phyloP scores from a whole-genome alignment of 768 basidiomycete genomes.

The Scleroderma citrinum region DNA sequence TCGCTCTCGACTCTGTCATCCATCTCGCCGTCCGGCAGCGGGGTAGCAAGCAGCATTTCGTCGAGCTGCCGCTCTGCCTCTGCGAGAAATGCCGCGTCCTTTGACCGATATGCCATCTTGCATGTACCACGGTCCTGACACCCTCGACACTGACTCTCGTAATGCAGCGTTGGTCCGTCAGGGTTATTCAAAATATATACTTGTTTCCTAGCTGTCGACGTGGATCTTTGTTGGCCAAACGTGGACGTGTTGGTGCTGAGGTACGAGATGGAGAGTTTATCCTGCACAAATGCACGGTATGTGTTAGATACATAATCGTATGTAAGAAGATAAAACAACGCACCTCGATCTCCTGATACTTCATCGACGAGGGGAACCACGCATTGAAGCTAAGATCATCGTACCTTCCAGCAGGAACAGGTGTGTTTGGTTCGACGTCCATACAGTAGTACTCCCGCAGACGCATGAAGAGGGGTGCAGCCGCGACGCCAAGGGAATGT shows the following conservation, averaged over 20 bases:
- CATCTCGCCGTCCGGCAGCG: constrained; percentile 20
- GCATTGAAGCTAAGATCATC: constrained; percentile 38
- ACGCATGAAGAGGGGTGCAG: constrained; percentile 53
- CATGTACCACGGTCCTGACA: constrained; percentile 22
- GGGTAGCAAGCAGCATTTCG: constrained; percentile 7
- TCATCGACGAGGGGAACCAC: constrained; percentile 30
- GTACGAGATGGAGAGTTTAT: not conserved
- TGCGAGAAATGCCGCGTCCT: constrained; percentile 22
- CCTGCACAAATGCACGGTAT: too few species aligned
- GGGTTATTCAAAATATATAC: constrained; percentile 39
- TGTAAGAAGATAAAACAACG: too few species aligned
- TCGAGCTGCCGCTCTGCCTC: constrained; percentile 2
- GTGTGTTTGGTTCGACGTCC: constrained; percentile 32
- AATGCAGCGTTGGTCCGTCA: constrained; percentile 37
- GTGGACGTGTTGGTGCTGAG: constrained; percentile 1
- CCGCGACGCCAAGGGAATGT: constrained; percentile 29
- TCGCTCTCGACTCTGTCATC: constrained; percentile 15
- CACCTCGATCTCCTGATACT: constrained; percentile 19
- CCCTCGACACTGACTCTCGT: constrained; percentile 33
- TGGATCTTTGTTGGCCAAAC: constrained; percentile 18
- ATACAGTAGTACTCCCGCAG: constrained; percentile 50
- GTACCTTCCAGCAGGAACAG: constrained; percentile 23
- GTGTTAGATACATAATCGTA: too few species aligned
- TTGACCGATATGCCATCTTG: constrained; percentile 24
- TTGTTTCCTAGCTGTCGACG: constrained; percentile 20